Base-by-base conservation (phyloP, 768 basidiomycete species). In the Butyriboletus loyo region DNA sequence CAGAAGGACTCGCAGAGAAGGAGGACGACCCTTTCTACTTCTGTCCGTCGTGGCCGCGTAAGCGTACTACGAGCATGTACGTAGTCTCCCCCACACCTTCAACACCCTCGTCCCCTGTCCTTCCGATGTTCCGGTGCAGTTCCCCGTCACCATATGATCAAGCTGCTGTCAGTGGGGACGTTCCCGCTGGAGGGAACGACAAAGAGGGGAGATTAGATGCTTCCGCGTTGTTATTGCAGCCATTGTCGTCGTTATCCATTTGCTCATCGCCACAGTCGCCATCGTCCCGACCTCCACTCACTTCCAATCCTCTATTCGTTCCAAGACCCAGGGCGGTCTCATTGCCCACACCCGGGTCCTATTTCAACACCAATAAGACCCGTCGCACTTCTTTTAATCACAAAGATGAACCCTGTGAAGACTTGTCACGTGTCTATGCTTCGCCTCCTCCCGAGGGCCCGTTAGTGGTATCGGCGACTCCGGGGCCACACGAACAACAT, bases 61-160 rank as follows among this genome's bases (percentile, higher is more conserved):
- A 54, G 46, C 68, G 70, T 31, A 69, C 68, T 17, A 58, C 52
- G 24, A 69, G 68, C 42, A 71, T 71, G 62, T 59, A 64, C 34
- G 45, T 52, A 19, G 22, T 19, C 11, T 34, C 57, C 10, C 46
- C 61, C 17, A 28, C 58, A 5, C 11, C 54, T 11, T 38, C 50
- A 8, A 7, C 46, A 34, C 22, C 56, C 21, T 36, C 54, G 3
- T 40, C 54, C 4, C 54, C 60, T 21, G 24, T 43, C 24, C 60
- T 57, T 41, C 64, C 66, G 4, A 53, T 59, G 48, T 58, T 67
- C 39, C 59, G 58, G 14, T 59, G 70, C 30, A 54, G 49, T 32
- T 63, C 62, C 15, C 70, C 66, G 30, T 56, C 62, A 7, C 70
- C 62, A 13, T 59, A 66, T 39, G 62, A 62, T 49, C 65, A 56